Evolutionary conservation across 1,284 basidiomycete species (phyloP).

Genomic region (Leccinum subspadiceum): DNA sequence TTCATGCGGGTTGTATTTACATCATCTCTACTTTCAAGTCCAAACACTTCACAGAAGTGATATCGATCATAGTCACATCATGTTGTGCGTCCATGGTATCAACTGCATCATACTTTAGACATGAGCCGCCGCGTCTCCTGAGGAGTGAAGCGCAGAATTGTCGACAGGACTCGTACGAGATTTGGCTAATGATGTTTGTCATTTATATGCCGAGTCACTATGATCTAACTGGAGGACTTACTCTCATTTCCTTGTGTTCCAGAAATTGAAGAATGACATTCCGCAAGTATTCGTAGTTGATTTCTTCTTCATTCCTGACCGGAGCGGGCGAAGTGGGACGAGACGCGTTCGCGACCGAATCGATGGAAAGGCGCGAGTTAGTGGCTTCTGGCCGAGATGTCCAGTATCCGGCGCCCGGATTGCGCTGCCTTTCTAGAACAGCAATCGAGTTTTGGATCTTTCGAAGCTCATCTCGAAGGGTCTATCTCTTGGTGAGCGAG

Average conservation of each 20-base stretch:
- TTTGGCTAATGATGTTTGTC: slow-evolving; percentile 59
- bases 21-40: neutral
- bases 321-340: slow-evolving; percentile 39
- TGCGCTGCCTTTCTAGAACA: slow-evolving; percentile 84
- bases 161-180: slow-evolving; percentile 85
- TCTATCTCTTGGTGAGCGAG: slow-evolving; percentile 43
- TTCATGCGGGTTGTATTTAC: neutral
- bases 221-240: slow-evolving; percentile 36
- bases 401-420: slow-evolving; percentile 94
- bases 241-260: slow-evolving; percentile 87
- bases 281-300: slow-evolving; percentile 93
- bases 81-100: slow-evolving; percentile 2
- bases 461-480: slow-evolving; percentile 84
- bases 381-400: slow-evolving; percentile 45
- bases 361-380: slow-evolving; percentile 47
- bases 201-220: neutral
- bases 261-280: slow-evolving; percentile 94
- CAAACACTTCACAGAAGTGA: slow-evolving; percentile 3
- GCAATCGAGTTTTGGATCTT: slow-evolving; percentile 91
- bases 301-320: slow-evolving; percentile 72
- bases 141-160: slow-evolving; percentile 90
- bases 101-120: slow-evolving; percentile 57
- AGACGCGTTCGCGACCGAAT: slow-evolving; percentile 43
- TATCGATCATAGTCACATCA: neutral
- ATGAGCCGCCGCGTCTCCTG: slow-evolving; percentile 86